phyloP scores from a whole-genome alignment of 208 protist genomes.

The Wallacemonas sp. region DNA sequence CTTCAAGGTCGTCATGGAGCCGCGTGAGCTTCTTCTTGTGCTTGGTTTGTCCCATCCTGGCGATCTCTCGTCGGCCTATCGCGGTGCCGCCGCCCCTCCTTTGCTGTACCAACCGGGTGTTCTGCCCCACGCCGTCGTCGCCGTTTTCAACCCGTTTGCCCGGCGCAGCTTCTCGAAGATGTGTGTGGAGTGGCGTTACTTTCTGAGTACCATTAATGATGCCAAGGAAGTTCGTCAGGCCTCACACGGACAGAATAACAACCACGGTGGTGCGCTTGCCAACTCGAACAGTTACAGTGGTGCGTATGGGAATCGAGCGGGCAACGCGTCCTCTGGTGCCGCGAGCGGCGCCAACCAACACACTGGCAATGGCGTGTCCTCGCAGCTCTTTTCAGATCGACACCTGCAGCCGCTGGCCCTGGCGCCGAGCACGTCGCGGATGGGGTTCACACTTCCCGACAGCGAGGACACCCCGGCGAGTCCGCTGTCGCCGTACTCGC shows the following conservation, averaged over 20 bases:
- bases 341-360: too few relatives aligned
- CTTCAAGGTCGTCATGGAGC: conserved; percentile 34
- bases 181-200: conserved; percentile 30
- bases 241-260: neutral
- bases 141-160: conserved; percentile 38
- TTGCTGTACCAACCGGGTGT: conserved; percentile 13
- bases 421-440: neutral
- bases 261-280: neutral
- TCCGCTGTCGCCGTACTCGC: conserved; percentile 1
- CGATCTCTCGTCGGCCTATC: too few relatives aligned
- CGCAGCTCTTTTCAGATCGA: neutral
- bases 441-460: conserved; percentile 1
- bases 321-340: too few relatives aligned
- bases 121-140: conserved; percentile 29
- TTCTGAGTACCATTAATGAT: conserved; percentile 11
- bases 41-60: conserved; percentile 3
- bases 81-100: neutral
- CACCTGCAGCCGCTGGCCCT: neutral
- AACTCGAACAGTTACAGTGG: too few relatives aligned
- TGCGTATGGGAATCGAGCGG: too few relatives aligned
- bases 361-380: too few relatives aligned
- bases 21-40: conserved; percentile 14
- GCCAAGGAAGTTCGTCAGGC: too few relatives aligned
- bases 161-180: conserved; percentile 32
- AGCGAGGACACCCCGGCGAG: neutral